phyloP scores from a whole-genome alignment of 2,329 filamentous ascomycete genomes.

The Fusarium newnesense region DNA sequence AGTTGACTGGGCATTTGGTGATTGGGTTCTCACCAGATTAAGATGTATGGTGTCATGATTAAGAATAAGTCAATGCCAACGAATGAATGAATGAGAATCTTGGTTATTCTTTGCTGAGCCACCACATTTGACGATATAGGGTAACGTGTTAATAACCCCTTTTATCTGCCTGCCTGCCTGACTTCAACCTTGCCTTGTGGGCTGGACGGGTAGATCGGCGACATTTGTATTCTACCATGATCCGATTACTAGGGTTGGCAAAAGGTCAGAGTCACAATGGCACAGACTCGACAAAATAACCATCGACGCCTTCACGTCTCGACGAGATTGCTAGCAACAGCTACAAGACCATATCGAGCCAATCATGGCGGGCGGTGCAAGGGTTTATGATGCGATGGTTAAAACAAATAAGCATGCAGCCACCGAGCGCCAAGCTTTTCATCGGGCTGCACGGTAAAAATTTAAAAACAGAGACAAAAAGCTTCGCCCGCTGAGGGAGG shows the following conservation, averaged over 20 bases:
- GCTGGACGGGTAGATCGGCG: constrained; percentile 30
- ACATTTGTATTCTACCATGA: neutral
- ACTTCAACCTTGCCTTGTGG: neutral
- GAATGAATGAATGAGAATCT: neutral
- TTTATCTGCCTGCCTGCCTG: neutral
- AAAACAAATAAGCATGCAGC: constrained; percentile 44
- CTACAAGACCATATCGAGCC: neutral
- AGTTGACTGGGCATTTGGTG: neutral
- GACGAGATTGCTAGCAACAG: neutral
- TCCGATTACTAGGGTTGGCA: neutral
- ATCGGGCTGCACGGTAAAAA: constrained; percentile 44
- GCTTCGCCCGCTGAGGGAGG: constrained; percentile 35
- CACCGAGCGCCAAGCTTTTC: constrained; percentile 44
- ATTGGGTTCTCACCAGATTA: neutral
- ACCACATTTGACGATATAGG: neutral
- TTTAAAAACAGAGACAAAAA: constrained; percentile 36
- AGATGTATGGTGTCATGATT: neutral
- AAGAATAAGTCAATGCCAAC: neutral
- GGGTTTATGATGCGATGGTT: constrained; percentile 22
- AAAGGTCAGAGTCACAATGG: constrained; percentile 2
- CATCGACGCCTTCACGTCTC: neutral
- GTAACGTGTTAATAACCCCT: neutral
- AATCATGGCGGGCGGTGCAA: constrained; percentile 9
- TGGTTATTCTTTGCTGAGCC: neutral
- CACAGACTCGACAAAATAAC: neutral